Base-by-base conservation (phyloP, 2,329 filamentous ascomycete species). In the Neospermospora avenae region DNA sequence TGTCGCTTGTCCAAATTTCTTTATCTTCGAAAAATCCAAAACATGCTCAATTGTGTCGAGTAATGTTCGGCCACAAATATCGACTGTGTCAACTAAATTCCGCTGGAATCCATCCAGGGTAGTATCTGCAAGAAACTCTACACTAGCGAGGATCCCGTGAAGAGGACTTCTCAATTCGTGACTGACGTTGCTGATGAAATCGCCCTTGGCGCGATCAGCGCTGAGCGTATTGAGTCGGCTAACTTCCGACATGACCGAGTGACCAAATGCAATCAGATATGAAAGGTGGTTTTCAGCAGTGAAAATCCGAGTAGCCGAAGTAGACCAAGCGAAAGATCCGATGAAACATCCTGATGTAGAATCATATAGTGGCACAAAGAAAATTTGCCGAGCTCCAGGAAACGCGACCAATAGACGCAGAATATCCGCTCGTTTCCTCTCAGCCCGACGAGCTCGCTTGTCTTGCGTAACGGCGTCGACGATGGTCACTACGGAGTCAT, bases 111-210 rank as follows among this genome's bases (percentile, higher is more conserved):
- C 67, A 54, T 70, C 68, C 7, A 74, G 58, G 18, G 68, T 66
- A 1, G 76, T 77, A 20, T 81, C 78, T 22, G 75, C 74, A 0
- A 84, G 70, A 25, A 82, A 77, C 60, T 81, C 79, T 1, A 76
- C 73, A 62, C 71, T 82, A 3, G 79, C 80, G 0, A 84, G 68
- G 53, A 85, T 82, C 2, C 81, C 82, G 58, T 85, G 81, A 1
- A 84, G 68, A 0, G 82, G 82, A 7, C 78, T 82, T 42, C 82
- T 75, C 3, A 85, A 68, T 56, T 85, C 82, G 65, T 85, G 82
- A 44, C 79, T 82, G 61, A 85, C 82, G 25, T 78, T 82, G 1
- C 79, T 80, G 35, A 85, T 82, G 59, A 84, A 83, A 5, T 81
- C 81, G 0, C 78, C 77, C 65, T 84, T 84, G 18, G 80, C 78